phyloP scores from a whole-genome alignment of 176 grass and related monocot species.

The Eleusine coracana region DNA sequence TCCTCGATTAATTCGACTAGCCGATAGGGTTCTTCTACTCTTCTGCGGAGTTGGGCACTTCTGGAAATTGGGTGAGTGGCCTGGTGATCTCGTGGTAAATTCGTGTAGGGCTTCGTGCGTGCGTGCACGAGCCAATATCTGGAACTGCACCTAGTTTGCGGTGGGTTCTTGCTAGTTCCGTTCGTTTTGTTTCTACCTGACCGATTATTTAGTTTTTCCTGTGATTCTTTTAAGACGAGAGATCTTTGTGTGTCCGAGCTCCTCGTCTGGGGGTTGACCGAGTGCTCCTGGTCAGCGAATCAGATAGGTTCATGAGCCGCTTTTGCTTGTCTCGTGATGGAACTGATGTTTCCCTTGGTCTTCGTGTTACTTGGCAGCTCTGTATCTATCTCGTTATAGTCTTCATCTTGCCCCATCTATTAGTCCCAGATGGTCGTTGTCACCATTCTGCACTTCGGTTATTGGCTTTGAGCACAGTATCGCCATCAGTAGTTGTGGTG shows the following conservation, averaged over 20 bases:
- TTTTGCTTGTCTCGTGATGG: not conserved
- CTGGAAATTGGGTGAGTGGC: not conserved
- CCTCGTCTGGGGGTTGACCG: not conserved
- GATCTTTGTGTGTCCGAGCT: not conserved
- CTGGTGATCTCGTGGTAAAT: not conserved
- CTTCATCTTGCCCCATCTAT: not conserved
- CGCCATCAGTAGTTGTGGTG: not conserved
- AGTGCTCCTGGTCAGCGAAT: not conserved
- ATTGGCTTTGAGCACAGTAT: not conserved
- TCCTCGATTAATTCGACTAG: not conserved
- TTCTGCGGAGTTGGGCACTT: not conserved
- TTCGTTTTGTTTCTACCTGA: not conserved
- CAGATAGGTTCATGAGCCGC: not conserved
- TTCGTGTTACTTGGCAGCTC: not conserved
- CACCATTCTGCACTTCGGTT: not conserved
- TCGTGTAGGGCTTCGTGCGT: not conserved
- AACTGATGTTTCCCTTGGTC: not conserved
- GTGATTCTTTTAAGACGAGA: no score
- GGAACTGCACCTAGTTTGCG: not conserved
- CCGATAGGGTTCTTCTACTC: not conserved
- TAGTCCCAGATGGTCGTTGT: not conserved
- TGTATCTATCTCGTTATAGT: no score
- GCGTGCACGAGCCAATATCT: not conserved
- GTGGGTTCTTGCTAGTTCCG: not conserved
- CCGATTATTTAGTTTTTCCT: not conserved